These are phyloP conservation scores for Amaranthus tricolor DNA, from an alignment of 179 eudicot species.

Conservation along the genomic window DNA sequence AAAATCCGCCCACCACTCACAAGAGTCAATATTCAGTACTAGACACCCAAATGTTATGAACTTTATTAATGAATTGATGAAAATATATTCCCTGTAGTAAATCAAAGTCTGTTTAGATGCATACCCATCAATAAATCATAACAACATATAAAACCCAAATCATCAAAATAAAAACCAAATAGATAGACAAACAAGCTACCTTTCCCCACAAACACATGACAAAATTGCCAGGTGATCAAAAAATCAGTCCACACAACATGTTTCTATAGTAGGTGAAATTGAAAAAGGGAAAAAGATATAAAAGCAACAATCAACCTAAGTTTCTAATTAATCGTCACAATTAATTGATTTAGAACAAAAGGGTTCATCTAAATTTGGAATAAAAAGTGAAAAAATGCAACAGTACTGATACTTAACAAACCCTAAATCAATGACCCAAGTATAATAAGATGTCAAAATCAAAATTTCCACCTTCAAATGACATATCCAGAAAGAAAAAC, in stretches of 20 bases:
- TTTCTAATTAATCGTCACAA: slow-evolving; percentile 5
- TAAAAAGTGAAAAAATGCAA: not conserved
- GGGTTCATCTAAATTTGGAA: not conserved
- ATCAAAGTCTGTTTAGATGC: slow-evolving; percentile 10
- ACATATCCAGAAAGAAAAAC: not conserved
- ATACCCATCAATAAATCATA: slow-evolving; percentile 18
- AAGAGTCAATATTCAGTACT: slow-evolving; percentile 14
- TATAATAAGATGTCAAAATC: not conserved
- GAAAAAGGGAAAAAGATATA: not conserved
- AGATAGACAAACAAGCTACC: not conserved
- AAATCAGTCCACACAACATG: not conserved
- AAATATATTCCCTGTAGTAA: slow-evolving; percentile 23
- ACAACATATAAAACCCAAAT: not conserved
- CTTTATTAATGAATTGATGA: slow-evolving; percentile 9
- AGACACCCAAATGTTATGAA: slow-evolving; percentile 5
- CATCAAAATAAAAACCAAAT: not conserved
- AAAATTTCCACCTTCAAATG: not conserved
- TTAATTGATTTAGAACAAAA: not conserved
- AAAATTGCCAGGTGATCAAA: not conserved
- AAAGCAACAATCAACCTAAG: not conserved
- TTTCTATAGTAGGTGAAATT: not conserved
- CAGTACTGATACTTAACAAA: not conserved
- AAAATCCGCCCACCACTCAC: slow-evolving; percentile 28
- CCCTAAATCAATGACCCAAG: not conserved
- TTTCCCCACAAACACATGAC: too few relatives aligned